A percentile compares a stretch with the other conserved stretches of the same genome.
phyloP scores from a whole-genome alignment of 768 basidiomycete genomes.

The Lyophyllum shimeji region DNA sequence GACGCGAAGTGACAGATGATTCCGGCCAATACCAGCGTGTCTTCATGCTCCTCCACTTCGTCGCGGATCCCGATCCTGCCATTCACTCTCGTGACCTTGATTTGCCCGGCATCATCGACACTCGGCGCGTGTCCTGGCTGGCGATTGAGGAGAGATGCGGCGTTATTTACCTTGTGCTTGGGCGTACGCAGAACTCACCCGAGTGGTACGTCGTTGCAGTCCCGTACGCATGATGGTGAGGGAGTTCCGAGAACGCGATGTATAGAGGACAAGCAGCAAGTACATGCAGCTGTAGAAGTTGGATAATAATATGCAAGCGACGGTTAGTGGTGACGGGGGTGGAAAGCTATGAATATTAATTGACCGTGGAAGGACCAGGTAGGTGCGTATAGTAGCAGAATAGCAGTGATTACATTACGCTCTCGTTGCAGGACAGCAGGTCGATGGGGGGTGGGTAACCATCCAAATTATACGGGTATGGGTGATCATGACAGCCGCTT shows the following conservation, averaged over 20 bases:
- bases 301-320: constrained; percentile 1
- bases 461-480: constrained; percentile 2
- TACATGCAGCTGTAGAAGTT: background rate
- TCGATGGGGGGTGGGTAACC: constrained; percentile 4
- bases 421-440: background rate
- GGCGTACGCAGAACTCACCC: too few species aligned
- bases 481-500: background rate
- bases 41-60: too few species aligned
- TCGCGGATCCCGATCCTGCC: too few species aligned
- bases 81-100: too few species aligned
- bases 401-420: constrained; percentile 9
- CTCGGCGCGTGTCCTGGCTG: too few species aligned
- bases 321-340: background rate
- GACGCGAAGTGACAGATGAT: too few species aligned
- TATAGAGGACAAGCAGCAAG: constrained; percentile 2
- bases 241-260: background rate
- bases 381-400: background rate
- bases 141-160: too few species aligned
- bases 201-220: too few species aligned
- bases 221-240: too few species aligned
- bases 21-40: too few species aligned
- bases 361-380: constrained; percentile 2
- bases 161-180: too few species aligned
- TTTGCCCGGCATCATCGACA: too few species aligned
- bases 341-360: constrained; percentile 4